A percentile compares a stretch with the other conserved stretches of the same genome.
Conservation (phyloP, 179 eudicot genomes). For the Nepenthes alata region DNA sequence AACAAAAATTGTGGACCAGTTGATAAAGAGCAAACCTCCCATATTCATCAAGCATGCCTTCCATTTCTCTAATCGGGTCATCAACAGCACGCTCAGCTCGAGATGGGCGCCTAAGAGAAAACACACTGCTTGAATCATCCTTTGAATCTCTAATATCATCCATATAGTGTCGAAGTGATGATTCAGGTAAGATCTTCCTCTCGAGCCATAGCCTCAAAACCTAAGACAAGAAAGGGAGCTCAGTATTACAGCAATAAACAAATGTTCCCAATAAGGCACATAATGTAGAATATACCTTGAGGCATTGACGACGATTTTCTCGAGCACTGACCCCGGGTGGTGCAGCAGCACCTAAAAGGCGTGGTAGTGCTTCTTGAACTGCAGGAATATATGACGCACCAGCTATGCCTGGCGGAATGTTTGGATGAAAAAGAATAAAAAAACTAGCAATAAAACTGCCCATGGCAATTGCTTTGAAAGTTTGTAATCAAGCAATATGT, state of each 20-base stretch:
- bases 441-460: too few species aligned
- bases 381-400: constrained; percentile 83
- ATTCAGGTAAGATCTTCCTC: constrained; percentile 86
- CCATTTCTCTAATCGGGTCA: constrained; percentile 97
- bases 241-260: background rate
- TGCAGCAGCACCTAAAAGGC: constrained; percentile 87
- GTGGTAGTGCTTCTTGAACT: constrained; percentile 76
- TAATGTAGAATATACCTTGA: constrained; percentile 45
- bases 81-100: constrained; percentile 81
- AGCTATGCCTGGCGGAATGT: constrained; percentile 54
- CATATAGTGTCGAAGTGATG: constrained; percentile 63
- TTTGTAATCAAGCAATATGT: too few species aligned
- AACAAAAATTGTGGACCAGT: background rate
- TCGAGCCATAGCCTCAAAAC: constrained; percentile 91
- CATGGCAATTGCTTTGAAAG: too few species aligned
- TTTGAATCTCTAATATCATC: constrained; percentile 35
- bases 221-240: constrained; percentile 16
- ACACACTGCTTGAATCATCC: constrained; percentile 37
- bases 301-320: constrained; percentile 92
- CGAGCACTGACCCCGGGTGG: constrained; percentile 70
- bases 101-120: constrained; percentile 52
- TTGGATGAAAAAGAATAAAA: background rate
- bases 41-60: constrained; percentile 96
- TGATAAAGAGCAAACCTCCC: constrained; percentile 49
- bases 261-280: constrained; percentile 5